Base-by-base conservation (phyloP, 1,284 basidiomycete genomes). In the Ceratobasidium papillatum region DNA sequence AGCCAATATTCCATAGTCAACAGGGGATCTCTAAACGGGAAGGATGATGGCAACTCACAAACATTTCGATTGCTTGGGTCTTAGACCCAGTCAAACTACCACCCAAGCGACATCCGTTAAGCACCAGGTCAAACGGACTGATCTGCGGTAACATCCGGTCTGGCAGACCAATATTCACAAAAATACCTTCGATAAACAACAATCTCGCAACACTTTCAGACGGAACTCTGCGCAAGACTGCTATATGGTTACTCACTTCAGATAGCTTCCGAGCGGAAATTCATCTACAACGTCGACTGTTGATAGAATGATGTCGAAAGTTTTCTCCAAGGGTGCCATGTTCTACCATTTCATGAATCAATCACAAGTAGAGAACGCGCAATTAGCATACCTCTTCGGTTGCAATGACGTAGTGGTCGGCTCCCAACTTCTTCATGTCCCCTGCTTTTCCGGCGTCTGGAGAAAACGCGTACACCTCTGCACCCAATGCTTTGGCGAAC, bases 391-490 rank as follows among this genome's bases (percentile, higher is more conserved):
- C 76, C 59, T 77, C 68, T 4, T 81, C 82, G 45, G 80, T 78
- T 52, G 87, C 88, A 47, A 84, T 79, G 43, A 89, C 82, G 77
- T 88, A 86, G 52, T 86, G 81, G 45, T 84, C 84, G 0, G 89
- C 90, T 11, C 90, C 90, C 82, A 92, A 86, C 77, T 87, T 85
- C 79, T 86, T 82, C 41, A 88, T 88, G 78, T 91, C 90, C n/a
- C 86, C 85, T 82, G 88, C 84, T 82, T 92, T 92, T 77, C 82
- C 81, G 32, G 84, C 80, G 47, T 87, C 87, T 79, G 90, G 90
- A n/a, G 90, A 89, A 82, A 92, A 90, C 43, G 87, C 90, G 61
- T 86, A 86, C 8, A 91, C 88, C 69, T 91, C 87, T 2, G 88
- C 87, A 4, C 88, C 89, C 64, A 90, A 81, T 9, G 88, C 88